Evolutionary conservation across 768 basidiomycete species (phyloP), one percentile per base, ranked within the genome.

Genomic region (Obba rivulosa): DNA sequence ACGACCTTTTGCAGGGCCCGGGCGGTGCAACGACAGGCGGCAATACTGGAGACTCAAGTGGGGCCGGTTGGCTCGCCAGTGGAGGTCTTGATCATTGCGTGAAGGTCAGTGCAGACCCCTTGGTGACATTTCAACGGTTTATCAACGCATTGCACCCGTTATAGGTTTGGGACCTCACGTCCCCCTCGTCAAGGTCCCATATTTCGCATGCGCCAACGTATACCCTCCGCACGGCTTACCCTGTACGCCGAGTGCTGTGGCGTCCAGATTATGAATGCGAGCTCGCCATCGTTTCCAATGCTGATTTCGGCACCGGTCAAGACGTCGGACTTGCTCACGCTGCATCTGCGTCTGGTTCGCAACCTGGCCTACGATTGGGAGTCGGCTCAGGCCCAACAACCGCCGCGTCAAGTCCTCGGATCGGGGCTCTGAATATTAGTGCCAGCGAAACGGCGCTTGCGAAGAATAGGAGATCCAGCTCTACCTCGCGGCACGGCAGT

Each of bases 21-120:
- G 46, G 41, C 45, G 53, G 34, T n/a, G 38, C 48, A 9, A 24
- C 50, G 4, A 39, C 46, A n/a, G 46, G 51, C 4, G 40, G 20
- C 1, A n/a, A 53, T 21, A 43, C 38, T 2, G 24, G 47, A 1
- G 60, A 62, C 3, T 40, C 25, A n/a, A 59, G 61, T 8, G 62
- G 65, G 5, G 55, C 55, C 2, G 86, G 87, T 2, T 92, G 88
- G 87, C 73, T 92, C 18, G 83, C 80, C 4, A 90, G 85, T 45
- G 87, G 83, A 11, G 85, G 88, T 0, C 67, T 92, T 24, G 90
- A 92, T 65, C 79, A 81, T 31, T 81, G 76, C 23, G 87, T 91
- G 43, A 90, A 91, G 70, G 87, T 81, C 40, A 31, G 63, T 56
- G 2, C 18, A 46, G 16, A 31, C 5, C n/a, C 11, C 4, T 11